A percentile compares a stretch with the other conserved stretches of the same genome.
These are phyloP conservation scores for Amyloporia xantha DNA, from an alignment of 768 basidiomycete genomes.

Conservation along the genomic window DNA sequence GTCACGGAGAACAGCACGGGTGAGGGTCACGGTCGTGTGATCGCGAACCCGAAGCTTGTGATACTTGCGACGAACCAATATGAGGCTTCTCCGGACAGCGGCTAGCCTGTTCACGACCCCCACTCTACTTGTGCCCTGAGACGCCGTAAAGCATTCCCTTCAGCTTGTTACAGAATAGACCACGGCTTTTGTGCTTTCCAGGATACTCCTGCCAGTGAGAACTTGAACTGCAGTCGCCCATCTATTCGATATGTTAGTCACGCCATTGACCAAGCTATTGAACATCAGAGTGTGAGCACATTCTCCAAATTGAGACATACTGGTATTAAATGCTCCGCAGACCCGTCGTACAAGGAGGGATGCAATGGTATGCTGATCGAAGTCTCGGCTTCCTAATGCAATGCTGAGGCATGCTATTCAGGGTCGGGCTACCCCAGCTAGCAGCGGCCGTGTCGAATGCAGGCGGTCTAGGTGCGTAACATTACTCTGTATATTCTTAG, in stretches of 20 bases:
- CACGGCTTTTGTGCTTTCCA: no score
- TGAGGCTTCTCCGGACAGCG: no score
- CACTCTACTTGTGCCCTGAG: no score
- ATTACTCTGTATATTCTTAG: background rate
- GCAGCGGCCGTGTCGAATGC: constrained; percentile 77
- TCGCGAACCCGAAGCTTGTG: background rate
- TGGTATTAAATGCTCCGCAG: constrained; percentile 30
- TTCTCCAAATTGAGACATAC: constrained; percentile 2
- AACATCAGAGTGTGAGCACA: constrained; percentile 56
- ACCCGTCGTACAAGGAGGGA: constrained; percentile 81
- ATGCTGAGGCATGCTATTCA: constrained; percentile 25
- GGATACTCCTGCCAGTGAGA: background rate
- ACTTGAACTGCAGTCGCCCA: background rate
- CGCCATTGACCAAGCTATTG: constrained; percentile 57
- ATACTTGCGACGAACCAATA: background rate
- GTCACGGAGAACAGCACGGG: no score
- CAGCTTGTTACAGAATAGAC: background rate
- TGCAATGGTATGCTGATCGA: constrained; percentile 65
- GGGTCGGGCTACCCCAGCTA: constrained; percentile 76
- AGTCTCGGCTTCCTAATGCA: background rate
- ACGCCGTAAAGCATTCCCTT: background rate
- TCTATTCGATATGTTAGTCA: constrained; percentile 40
- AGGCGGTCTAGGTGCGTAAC: constrained; percentile 61
- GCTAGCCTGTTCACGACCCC: no score
- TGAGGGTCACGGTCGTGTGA: no score